Conservation (phyloP, 192 early-diverging fungal species). For the Backusella tuberculispora region DNA sequence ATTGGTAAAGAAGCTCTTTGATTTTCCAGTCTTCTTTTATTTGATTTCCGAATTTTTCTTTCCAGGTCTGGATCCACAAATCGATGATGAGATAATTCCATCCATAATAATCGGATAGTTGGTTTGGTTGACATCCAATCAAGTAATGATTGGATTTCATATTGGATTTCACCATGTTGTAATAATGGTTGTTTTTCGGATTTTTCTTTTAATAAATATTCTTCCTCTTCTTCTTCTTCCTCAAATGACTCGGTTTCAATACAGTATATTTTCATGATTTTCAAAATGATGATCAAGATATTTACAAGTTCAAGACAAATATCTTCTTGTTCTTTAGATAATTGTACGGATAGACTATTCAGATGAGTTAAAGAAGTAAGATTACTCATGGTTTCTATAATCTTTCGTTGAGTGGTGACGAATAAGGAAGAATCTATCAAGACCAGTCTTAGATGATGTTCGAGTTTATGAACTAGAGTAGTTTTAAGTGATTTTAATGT, state of each 20-base stretch:
- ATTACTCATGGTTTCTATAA: background rate
- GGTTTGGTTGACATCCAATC: background rate
- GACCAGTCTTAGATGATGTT: background rate
- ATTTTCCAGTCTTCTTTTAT: background rate
- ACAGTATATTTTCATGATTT: background rate
- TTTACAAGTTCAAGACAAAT: background rate
- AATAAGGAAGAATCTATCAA: background rate
- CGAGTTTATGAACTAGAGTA: background rate
- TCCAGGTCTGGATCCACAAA: too few relatives aligned
- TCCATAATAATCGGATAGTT: too few relatives aligned
- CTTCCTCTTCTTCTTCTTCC: too few relatives aligned
- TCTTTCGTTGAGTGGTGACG: background rate
- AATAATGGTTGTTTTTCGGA: too few relatives aligned
- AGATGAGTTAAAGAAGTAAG: background rate
- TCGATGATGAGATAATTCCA: too few relatives aligned
- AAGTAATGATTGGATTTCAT: too few relatives aligned
- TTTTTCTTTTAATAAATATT: too few relatives aligned
- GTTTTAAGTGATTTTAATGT: background rate
- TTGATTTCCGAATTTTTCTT: background rate
- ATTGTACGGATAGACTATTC: background rate
- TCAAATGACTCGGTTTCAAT: too few relatives aligned
- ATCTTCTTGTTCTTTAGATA: background rate
- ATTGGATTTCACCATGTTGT: too few relatives aligned
- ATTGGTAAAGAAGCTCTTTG: slow-evolving; percentile 2
- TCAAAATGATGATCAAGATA: background rate